Base-by-base conservation (phyloP, 2,329 filamentous ascomycete genomes). In the Cadophora malorum region DNA sequence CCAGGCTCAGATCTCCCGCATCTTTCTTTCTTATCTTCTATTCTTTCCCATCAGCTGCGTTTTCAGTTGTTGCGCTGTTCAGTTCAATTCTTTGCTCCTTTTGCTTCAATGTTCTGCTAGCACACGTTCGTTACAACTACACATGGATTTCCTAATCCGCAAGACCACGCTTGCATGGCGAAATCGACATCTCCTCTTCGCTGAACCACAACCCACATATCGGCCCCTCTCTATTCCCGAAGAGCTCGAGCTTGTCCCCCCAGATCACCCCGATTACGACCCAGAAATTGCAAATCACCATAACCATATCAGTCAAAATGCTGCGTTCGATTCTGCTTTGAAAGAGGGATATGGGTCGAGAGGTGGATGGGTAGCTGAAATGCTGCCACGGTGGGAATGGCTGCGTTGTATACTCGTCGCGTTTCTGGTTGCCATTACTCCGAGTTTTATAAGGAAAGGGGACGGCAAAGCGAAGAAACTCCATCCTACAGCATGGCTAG, bases 401-500 rank as follows among this genome's bases (percentile, higher is more conserved):
- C 28, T 63, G 25, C 41, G 28, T 4, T 21, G n/a, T 23, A 35
- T 35, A 31, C 41, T 63, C 5, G n/a, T 49, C 19, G 60, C 60
- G 25, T 23, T 52, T 35, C 28, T 63, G 25, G 45, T 52, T 16
- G 45, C 45, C 16, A 23, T 63, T 23, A 63, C 60, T 28, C 60
- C 60, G 6, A 63, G 45, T 19, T 63, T 45, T 38, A 16, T 63
- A n/a, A 21, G 21, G 14, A 52, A 49, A n/a, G 47, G 41, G n/a
- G 45, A 63, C 28, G 31, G 19, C 3, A 63, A 45, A n/a, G 5
- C 23, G 45, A 45, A 47, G 41, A 60, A 63, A 31, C 12, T 63
- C 21, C 60, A 63, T 52, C 41, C 60, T 7, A 63, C 60, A 19
- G 60, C 45, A 50, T 84, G 81, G 69, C 79, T 84, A 45, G 82